Evolutionary conservation across 2,329 filamentous ascomycete genomes (phyloP).

Genomic region (Magnaporthiopsis incrustans): DNA sequence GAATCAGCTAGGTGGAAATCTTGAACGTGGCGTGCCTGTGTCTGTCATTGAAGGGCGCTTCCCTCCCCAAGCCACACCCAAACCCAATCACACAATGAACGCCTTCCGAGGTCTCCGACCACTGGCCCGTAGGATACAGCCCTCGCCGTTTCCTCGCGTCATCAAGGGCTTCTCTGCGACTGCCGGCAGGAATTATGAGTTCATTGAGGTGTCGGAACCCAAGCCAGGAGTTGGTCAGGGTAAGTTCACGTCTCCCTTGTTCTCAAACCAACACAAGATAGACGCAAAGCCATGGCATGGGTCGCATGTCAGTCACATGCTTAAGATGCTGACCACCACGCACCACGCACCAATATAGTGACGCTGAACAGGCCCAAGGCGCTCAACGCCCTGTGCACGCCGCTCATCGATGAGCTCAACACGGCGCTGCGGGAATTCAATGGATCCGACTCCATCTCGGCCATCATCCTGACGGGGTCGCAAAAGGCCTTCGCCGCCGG

Average conservation of each 20-base stretch:
- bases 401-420: constrained; percentile 86
- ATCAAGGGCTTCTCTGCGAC: constrained; percentile 44
- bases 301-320: background rate
- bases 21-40: background rate
- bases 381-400: constrained; percentile 86
- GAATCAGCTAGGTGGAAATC: background rate
- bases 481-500: constrained; percentile 89
- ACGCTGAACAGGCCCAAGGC: constrained; percentile 92
- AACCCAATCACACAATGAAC: constrained; percentile 32
- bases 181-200: constrained; percentile 55
- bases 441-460: constrained; percentile 58
- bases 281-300: background rate
- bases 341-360: constrained; percentile 43
- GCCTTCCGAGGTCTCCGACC: constrained; percentile 52
- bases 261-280: background rate
- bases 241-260: constrained; percentile 31
- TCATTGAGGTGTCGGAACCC: constrained; percentile 73
- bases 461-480: constrained; percentile 81
- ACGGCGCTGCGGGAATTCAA: constrained; percentile 66
- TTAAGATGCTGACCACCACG: background rate
- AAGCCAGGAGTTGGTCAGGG: constrained; percentile 86
- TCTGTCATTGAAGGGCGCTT: background rate
- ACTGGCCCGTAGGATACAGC: constrained; percentile 50
- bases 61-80: background rate
- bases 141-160: constrained; percentile 47